Conservation (phyloP, 2,329 filamentous ascomycete species). For the Alternaria viburni region DNA sequence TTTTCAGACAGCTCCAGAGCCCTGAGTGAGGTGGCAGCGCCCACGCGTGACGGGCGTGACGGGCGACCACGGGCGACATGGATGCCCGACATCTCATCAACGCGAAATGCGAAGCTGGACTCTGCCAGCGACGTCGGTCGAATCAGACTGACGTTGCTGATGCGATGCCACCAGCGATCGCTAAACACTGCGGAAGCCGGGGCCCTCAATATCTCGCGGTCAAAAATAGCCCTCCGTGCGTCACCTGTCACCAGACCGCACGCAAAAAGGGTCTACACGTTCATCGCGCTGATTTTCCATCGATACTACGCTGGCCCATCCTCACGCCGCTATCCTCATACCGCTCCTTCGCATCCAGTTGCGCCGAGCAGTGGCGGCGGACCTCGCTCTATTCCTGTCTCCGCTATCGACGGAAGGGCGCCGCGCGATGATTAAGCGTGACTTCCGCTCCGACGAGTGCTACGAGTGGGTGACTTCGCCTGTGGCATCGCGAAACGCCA, state of each 20-base stretch:
- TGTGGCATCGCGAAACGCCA: neutral
- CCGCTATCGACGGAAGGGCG: conserved; percentile 1
- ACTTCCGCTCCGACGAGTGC: neutral
- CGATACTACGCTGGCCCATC: conserved; percentile 16
- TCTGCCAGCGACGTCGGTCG: neutral
- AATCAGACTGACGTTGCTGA: conserved; percentile 27
- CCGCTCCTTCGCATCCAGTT: conserved; percentile 7
- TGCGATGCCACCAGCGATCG: conserved; percentile 28
- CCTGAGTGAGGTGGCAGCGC: neutral
- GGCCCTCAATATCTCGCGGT: conserved; percentile 28
- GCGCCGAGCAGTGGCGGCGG: conserved; percentile 2
- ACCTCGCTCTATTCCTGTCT: conserved; percentile 8
- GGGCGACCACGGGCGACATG: neutral
- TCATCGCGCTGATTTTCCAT: conserved; percentile 7
- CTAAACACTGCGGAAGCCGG: conserved; percentile 27
- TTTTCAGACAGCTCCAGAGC: conserved; percentile 2
- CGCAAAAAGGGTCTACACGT: conserved; percentile 9
- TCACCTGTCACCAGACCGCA: conserved; percentile 24
- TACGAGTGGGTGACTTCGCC: neutral
- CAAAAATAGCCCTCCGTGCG: conserved; percentile 38
- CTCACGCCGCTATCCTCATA: neutral
- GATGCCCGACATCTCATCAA: neutral
- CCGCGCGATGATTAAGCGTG: neutral
- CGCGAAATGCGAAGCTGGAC: neutral
- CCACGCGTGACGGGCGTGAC: neutral